Percentiles rank a stretch among this genome's conserved stretches.
Conservation (phyloP, 176 grass and related monocot species). For the Secale cereale region DNA sequence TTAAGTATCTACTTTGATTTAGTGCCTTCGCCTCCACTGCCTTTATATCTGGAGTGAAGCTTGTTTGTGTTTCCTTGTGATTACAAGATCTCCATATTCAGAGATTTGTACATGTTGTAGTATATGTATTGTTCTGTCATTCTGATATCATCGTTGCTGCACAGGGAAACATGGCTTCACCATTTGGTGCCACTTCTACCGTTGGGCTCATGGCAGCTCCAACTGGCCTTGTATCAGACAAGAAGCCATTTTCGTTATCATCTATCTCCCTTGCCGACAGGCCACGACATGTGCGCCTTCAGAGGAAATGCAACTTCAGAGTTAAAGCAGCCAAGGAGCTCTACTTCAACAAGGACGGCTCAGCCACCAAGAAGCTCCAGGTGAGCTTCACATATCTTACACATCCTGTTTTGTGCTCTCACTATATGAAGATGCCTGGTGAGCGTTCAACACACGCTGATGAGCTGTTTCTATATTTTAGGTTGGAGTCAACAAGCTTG, state of each 20-base stretch:
- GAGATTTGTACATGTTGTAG: background rate
- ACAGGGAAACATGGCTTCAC: slow-evolving; percentile 61
- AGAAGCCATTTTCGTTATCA: slow-evolving; percentile 48
- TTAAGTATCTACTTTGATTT: background rate
- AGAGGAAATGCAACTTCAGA: slow-evolving; percentile 53
- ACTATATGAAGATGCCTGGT: background rate
- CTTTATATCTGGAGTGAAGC: background rate
- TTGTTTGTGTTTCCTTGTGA: background rate
- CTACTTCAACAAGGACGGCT: slow-evolving; percentile 97
- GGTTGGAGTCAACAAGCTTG: slow-evolving; percentile 86
- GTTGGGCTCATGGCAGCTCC: slow-evolving; percentile 71
- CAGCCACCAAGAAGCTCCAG: slow-evolving; percentile 91
- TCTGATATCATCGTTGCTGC: background rate
- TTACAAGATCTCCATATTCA: background rate
- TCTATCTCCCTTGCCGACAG: slow-evolving; percentile 30
- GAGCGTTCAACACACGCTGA: background rate
- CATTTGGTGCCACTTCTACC: slow-evolving; percentile 67
- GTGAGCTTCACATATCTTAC: slow-evolving; percentile 9
- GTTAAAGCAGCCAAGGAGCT: slow-evolving; percentile 81
- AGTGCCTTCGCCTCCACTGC: background rate
- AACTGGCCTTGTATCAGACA: slow-evolving; percentile 37
- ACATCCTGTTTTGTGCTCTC: background rate
- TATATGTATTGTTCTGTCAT: background rate
- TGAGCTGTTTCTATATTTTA: slow-evolving; percentile 15
- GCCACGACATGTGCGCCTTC: slow-evolving; percentile 31